A percentile compares a stretch with the other conserved stretches of the same genome.
Evolutionary conservation across 306 rosid species (phyloP).

Genomic region (Lathyrus oleraceus): DNA sequence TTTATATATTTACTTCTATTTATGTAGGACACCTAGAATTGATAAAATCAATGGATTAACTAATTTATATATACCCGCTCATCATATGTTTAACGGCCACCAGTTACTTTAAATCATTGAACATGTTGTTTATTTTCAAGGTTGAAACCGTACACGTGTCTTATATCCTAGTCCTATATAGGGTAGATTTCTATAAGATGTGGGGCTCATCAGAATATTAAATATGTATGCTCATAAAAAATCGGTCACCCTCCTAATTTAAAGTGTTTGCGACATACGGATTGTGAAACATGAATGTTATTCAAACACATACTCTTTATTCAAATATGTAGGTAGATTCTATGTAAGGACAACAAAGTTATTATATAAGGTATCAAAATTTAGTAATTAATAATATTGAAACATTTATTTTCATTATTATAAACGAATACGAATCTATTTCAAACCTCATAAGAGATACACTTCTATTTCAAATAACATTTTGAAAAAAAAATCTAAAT

Average conservation of each 20-base stretch:
- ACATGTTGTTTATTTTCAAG: neutral
- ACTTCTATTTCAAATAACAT: no score
- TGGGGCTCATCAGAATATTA: neutral
- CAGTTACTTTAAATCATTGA: constrained; percentile 10
- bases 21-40: constrained; percentile 1
- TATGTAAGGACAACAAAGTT: no score
- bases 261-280: no score
- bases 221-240: neutral
- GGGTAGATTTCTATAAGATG: neutral
- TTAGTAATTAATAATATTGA: no score
- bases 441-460: no score
- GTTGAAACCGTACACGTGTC: constrained; percentile 36
- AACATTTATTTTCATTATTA: no score
- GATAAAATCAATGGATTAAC: constrained; percentile 29
- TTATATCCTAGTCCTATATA: neutral
- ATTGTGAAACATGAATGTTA: no score
- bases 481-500: no score
- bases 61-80: neutral
- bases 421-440: neutral
- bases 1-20: neutral
- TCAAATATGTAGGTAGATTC: no score
- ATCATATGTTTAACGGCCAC: constrained; percentile 40
- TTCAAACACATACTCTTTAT: no score
- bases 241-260: no score
- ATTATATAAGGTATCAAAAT: no score